A percentile compares a stretch with the other conserved stretches of the same genome.
These are phyloP conservation scores for Paracamarosporium sp. DNA, from an alignment of 2,329 filamentous ascomycete species.

Conservation along the genomic window DNA sequence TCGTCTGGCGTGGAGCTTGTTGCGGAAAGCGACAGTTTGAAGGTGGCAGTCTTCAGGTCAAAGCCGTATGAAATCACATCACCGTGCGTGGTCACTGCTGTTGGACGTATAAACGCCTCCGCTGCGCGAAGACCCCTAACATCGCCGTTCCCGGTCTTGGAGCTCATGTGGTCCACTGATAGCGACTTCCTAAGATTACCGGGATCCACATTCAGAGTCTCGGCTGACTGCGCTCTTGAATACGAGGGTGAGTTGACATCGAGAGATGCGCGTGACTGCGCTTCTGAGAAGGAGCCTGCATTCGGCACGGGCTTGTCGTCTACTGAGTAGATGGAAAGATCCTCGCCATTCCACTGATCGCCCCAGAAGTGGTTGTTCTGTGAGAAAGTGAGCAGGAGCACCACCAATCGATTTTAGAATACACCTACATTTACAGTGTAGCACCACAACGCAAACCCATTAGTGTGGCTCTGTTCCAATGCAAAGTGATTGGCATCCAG, in stretches of 20 bases:
- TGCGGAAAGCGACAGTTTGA: conserved; percentile 74
- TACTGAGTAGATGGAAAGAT: conserved; percentile 85
- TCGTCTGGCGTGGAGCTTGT: conserved; percentile 66
- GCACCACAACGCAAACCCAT: conserved; percentile 89
- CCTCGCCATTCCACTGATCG: conserved; percentile 97
- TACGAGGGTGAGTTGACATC: conserved; percentile 60
- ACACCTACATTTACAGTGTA: conserved; percentile 73
- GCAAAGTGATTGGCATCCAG: conserved; percentile 97
- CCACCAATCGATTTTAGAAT: too few relatives aligned
- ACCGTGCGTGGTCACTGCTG: conserved; percentile 77
- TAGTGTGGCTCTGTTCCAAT: conserved; percentile 80
- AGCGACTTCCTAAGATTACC: conserved; percentile 77
- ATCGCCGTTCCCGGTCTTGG: conserved; percentile 30
- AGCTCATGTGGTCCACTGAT: conserved; percentile 60
- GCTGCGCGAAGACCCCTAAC: conserved; percentile 78
- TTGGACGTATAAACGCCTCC: conserved; percentile 89
- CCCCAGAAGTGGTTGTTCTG: conserved; percentile 88
- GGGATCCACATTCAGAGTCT: conserved; percentile 68
- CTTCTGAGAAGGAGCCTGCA: conserved; percentile 56
- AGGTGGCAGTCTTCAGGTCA: conserved; percentile 79
- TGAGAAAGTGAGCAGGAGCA: conserved; percentile 19
- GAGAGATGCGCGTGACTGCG: conserved; percentile 59
- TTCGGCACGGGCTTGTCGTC: conserved; percentile 73
- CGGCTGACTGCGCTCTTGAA: conserved; percentile 58
- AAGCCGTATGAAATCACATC: conserved; percentile 76